Evolutionary conservation across 306 rosid species (phyloP), one percentile per base, ranked within the genome.

Genomic region (Abrus precatorius): DNA sequence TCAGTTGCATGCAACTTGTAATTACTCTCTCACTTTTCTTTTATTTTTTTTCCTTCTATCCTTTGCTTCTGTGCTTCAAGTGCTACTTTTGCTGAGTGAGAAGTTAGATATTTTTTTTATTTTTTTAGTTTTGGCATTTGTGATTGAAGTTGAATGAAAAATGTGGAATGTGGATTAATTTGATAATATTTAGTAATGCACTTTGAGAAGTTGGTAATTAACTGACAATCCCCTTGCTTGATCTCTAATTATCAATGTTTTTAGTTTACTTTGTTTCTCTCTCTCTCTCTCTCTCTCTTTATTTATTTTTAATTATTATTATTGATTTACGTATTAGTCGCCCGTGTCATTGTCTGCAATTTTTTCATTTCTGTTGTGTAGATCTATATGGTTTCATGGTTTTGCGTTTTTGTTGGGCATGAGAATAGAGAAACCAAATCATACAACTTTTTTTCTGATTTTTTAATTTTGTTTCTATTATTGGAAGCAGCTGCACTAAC

Each of bases 1-100:
- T 81, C 80, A 63, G 72, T 75, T 67, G 84, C 84, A 56, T 85
- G 80, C 87, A 79, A 28, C 61, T 71, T 30, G 62, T 59, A 20
- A 20, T 43, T 11, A 34, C 40, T 82, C 83, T 20, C 68, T 82
- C 34, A 75, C 41, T 72, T 78, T 27, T 1, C 9, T 64, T 56
- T 73, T 40, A 1, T 1, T 43, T 53, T 14, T 33, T 20, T 63
- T 13, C 53, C 41, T 70, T 59, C 7, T 47, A 30, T 44, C 11
- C 5, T 72, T 75, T 79, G 13, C 59, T 84, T 74, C 76, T 50
- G 8, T 49, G 52, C 47, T 55, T 66, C 81, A 71, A 80, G 54
- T 71, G 7, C 64, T 10, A 43, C 56, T 50, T 70, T 52, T 69
- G 70, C 49, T 45, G 29, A 40, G 34, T 40, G 40, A 49, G 44